Conservation (phyloP, 2,329 filamentous ascomycete genomes). For the Hansfordia pulvinata region DNA sequence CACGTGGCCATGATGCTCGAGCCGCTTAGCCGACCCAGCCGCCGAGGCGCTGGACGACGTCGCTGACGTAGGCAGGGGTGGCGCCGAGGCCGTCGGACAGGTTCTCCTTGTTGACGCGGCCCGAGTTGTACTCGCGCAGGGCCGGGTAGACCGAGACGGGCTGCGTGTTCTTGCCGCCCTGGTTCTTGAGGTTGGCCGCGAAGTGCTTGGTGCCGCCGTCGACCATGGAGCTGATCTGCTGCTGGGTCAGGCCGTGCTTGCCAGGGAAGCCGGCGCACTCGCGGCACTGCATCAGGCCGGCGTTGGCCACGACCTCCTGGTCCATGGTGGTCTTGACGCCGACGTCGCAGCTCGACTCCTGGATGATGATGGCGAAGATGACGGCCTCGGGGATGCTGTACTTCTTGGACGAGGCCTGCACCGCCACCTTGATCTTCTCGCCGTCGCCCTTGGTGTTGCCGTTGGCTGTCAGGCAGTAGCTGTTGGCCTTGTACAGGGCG, state of each 20-base stretch:
- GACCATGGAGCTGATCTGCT: conserved; percentile 20
- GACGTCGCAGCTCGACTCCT: conserved; percentile 24
- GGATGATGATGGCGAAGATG: conserved; percentile 25
- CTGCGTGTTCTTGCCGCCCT: conserved; percentile 13
- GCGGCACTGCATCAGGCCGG: conserved; percentile 24
- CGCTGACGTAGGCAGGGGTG: conserved; percentile 22
- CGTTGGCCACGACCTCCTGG: conserved; percentile 18
- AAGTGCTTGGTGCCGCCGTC: conserved; percentile 13
- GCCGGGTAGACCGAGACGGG: conserved; percentile 22
- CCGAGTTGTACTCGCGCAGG: conserved; percentile 25
- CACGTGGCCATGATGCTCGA: no score
- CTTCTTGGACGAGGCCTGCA: background rate
- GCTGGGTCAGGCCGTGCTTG: conserved; percentile 16
- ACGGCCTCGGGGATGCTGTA: conserved; percentile 12
- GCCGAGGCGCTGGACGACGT: conserved; percentile 22
- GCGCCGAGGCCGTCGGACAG: conserved; percentile 21
- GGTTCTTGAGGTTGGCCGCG: conserved; percentile 14
- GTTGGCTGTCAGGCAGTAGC: background rate
- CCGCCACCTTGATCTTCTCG: background rate
- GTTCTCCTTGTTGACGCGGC: conserved; percentile 18
- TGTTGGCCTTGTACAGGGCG: background rate
- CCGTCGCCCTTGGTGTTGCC: conserved; percentile 1
- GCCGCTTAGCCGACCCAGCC: conserved; percentile 20
- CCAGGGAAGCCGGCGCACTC: conserved; percentile 20
- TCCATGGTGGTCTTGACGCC: conserved; percentile 20